These are phyloP conservation scores for Serendipita vermifera DNA, from an alignment of 768 basidiomycete genomes.

Conservation along the genomic window DNA sequence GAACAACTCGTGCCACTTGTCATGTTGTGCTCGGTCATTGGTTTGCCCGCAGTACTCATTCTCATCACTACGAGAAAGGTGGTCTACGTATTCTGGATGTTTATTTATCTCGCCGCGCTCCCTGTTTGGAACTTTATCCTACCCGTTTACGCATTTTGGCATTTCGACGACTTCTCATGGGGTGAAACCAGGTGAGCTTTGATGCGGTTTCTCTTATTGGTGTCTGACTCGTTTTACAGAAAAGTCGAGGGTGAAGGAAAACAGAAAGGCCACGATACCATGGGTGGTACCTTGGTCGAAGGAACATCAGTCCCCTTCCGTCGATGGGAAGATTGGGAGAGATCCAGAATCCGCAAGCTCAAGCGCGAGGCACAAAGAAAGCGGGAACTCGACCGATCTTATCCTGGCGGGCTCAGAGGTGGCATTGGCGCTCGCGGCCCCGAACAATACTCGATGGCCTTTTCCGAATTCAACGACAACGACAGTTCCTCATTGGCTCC, in stretches of 20 bases:
- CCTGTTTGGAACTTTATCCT: conserved; percentile 95
- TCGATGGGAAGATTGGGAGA: conserved; percentile 99
- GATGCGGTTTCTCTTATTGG: background rate
- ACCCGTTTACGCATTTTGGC: conserved; percentile 95
- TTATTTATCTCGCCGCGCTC: conserved; percentile 81
- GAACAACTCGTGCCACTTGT: conserved; percentile 88
- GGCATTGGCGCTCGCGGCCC: conserved; percentile 20
- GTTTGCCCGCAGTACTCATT: conserved; percentile 85
- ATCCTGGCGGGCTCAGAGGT: conserved; percentile 40
- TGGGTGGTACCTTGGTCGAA: conserved; percentile 33
- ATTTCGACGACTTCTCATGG: conserved; percentile 99
- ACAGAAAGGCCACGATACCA: conserved; percentile 62
- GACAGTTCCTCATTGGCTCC: conserved; percentile 71
- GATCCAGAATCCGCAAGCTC: conserved; percentile 82
- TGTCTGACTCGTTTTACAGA: conserved; percentile 31
- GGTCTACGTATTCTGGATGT: conserved; percentile 96
- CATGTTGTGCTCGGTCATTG: conserved; percentile 79
- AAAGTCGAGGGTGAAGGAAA: conserved; percentile 90
- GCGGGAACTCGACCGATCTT: conserved; percentile 65
- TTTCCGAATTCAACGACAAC: conserved; percentile 60
- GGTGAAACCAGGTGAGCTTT: conserved; percentile 80
- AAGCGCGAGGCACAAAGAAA: conserved; percentile 74
- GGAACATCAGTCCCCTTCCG: conserved; percentile 70
- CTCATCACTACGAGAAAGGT: conserved; percentile 89
- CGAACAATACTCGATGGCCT: conserved; percentile 36